Evolutionary conservation across 1,139 yeast species (phyloP).

Genomic region (Geotrichum siamense): DNA sequence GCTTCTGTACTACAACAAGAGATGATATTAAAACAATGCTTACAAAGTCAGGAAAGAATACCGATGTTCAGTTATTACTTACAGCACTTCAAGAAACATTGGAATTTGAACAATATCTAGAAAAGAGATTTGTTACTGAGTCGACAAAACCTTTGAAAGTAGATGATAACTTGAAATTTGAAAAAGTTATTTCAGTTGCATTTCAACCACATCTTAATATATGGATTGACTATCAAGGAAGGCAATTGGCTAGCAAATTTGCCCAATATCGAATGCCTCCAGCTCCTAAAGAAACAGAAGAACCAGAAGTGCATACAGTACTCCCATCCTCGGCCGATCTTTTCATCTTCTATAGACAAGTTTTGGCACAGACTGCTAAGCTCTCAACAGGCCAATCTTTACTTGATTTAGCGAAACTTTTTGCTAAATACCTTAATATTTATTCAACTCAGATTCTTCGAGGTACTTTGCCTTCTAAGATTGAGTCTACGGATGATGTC

Average conservation of each 20-base stretch:
- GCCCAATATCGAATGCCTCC: conserved; percentile 32
- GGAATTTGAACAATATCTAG: conserved; percentile 73
- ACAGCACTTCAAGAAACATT: conserved; percentile 54
- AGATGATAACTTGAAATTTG: conserved; percentile 23
- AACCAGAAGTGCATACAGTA: conserved; percentile 47
- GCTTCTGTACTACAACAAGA: conserved; percentile 63
- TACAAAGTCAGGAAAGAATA: conserved; percentile 31
- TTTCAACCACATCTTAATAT: conserved; percentile 78
- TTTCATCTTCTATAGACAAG: conserved; percentile 65
- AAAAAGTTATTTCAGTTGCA: conserved; percentile 55
- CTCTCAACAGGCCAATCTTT: conserved; percentile 65
- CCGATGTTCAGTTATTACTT: conserved; percentile 54
- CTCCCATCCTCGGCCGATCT: conserved; percentile 81
- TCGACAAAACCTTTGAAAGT: conserved; percentile 16
- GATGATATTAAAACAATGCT: conserved; percentile 53
- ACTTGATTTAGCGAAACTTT: conserved; percentile 54
- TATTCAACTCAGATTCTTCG: conserved; percentile 57
- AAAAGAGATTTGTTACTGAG: conserved; percentile 44
- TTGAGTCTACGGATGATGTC: conserved; percentile 49
- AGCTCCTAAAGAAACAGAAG: conserved; percentile 36
- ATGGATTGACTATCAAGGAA: conserved; percentile 88
- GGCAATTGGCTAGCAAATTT: conserved; percentile 52
- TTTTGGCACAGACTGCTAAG: conserved; percentile 68
- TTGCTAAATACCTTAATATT: conserved; percentile 58
- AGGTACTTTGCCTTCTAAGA: conserved; percentile 48